Base-by-base conservation (phyloP, 2,329 filamentous ascomycete genomes). In the Neodidymelliopsis sp. region DNA sequence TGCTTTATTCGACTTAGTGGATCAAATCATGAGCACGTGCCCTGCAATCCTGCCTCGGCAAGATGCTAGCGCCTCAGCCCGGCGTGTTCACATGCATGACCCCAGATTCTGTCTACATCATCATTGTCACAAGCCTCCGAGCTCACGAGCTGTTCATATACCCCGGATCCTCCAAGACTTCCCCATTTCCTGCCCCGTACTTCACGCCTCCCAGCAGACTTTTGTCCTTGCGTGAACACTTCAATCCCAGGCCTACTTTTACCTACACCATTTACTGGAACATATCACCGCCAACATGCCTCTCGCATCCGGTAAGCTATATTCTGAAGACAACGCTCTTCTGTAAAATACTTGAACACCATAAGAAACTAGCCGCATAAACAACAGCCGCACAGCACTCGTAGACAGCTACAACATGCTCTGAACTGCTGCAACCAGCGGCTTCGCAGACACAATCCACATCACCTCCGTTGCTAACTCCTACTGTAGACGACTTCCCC, bases 401-500 rank as follows among this genome's bases (percentile, higher is more conserved):
- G 18, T 3, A 9, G 18, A 10, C 18, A 15, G 10, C 25, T 11
- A 19, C 31, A 43, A 16, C 22, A 4, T 24, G 8, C n/a, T 4
- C 11, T 38, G 13, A 18, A n/a, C n/a, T n/a, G n/a, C n/a, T n/a
- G n/a, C n/a, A n/a, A n/a, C n/a, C n/a, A n/a, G n/a, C n/a, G n/a
- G n/a, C n/a, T n/a, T n/a, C n/a, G n/a, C n/a, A n/a, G n/a, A n/a
- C n/a, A n/a, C n/a, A n/a, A n/a, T n/a, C n/a, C n/a, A n/a, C n/a
- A n/a, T n/a, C n/a, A n/a, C n/a, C n/a, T n/a, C n/a, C n/a, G n/a
- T n/a, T 10, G 16, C 47, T 53, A 53, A 52, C 18, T 23, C 7
- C 19, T 10, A 8, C 0, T 9, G n/a, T 53, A 73, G 70, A 60
- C 53, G 86, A 86, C 62, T 97, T 96, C 78, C 93, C 94, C 59